A percentile compares a stretch with the other conserved stretches of the same genome.
Evolutionary conservation across 2,329 filamentous ascomycete species (phyloP).

Genomic region (Mollisiaceae sp.): DNA sequence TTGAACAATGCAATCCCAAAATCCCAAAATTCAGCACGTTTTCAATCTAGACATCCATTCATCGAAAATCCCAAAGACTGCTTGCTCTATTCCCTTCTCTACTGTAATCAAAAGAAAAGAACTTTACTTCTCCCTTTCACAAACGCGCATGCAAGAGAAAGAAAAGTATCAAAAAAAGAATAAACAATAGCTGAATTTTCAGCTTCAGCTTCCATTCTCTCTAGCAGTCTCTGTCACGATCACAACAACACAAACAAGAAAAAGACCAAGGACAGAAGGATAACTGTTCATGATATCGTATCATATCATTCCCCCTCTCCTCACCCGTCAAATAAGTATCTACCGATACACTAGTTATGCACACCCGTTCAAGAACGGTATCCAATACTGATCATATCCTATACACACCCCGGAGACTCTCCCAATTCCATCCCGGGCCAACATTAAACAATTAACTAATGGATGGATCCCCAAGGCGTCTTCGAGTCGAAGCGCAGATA

Average conservation of each 20-base stretch:
- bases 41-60: too few relatives aligned
- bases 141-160: too few relatives aligned
- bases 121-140: too few relatives aligned
- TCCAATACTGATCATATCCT: not conserved
- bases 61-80: too few relatives aligned
- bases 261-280: not conserved
- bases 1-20: too few relatives aligned
- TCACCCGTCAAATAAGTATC: not conserved
- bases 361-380: not conserved
- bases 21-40: too few relatives aligned
- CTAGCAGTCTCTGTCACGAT: not conserved
- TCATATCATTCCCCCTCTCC: not conserved
- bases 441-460: slow-evolving; percentile 1
- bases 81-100: too few relatives aligned
- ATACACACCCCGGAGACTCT: not conserved
- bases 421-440: not conserved
- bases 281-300: not conserved
- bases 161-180: not conserved
- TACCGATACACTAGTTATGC: slow-evolving; percentile 5
- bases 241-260: not conserved
- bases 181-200: not conserved
- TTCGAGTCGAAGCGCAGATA: not conserved
- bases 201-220: not conserved
- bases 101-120: too few relatives aligned
- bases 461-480: not conserved